phyloP scores from a whole-genome alignment of 352 stramenopile species.

The Thraustotheca clavata region DNA sequence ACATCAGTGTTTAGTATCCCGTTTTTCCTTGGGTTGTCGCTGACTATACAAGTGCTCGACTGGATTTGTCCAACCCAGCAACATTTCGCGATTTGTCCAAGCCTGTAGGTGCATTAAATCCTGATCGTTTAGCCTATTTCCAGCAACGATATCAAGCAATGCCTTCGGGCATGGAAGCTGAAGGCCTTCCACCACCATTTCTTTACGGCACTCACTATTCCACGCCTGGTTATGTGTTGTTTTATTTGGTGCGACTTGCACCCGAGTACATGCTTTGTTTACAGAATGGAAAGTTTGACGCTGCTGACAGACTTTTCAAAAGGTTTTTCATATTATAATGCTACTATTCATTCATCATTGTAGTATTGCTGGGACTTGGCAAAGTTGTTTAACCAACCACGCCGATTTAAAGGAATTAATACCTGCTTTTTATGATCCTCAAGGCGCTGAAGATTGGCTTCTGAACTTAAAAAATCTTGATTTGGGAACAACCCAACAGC shows the following conservation, averaged over 20 bases:
- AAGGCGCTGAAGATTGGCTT: conserved; percentile 28
- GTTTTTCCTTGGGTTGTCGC: conserved; percentile 94
- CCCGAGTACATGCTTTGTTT: conserved; percentile 50
- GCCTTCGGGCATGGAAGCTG: conserved; percentile 65
- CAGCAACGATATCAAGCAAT: conserved; percentile 84
- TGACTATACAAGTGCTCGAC: conserved; percentile 71
- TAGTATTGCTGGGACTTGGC: conserved; percentile 33
- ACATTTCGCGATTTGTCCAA: conserved; percentile 93
- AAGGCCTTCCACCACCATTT: conserved; percentile 88
- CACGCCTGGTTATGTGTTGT: conserved; percentile 83
- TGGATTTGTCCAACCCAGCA: conserved; percentile 70
- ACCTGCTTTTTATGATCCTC: conserved; percentile 55
- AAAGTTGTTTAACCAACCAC: conserved; percentile 34
- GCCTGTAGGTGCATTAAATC: conserved; percentile 90
- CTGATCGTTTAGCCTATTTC: conserved; percentile 83
- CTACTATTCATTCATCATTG: background rate
- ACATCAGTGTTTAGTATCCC: conserved; percentile 62
- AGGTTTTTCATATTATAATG: background rate
- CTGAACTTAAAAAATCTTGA: conserved; percentile 21
- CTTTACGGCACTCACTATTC: conserved; percentile 94
- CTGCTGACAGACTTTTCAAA: conserved; percentile 53
- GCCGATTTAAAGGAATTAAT: conserved; percentile 71
- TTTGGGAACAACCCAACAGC: conserved; percentile 23
- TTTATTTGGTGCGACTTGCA: conserved; percentile 80
- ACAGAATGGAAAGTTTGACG: conserved; percentile 44